Percentiles rank a stretch among this genome's conserved stretches.
Evolutionary conservation across 805 yeast species (phyloP).

Genomic region (Suhomyces kilbournensis): DNA sequence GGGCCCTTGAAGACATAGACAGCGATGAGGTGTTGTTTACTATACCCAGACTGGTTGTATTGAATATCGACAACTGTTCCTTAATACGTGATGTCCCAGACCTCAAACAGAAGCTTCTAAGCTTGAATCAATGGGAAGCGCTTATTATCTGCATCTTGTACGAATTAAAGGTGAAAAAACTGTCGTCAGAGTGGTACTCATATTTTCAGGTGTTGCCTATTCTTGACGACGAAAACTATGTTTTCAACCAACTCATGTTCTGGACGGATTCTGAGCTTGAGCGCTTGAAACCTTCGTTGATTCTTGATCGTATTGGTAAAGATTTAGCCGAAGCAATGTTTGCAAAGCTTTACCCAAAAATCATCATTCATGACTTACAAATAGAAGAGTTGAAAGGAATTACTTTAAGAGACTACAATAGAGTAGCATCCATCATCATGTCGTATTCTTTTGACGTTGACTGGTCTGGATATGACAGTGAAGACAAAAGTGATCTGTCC

Average conservation of each 20-base stretch:
- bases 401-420: conserved; percentile 59
- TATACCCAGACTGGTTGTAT: conserved; percentile 56
- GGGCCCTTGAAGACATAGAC: conserved; percentile 59
- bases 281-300: conserved; percentile 63
- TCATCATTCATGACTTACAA: conserved; percentile 34
- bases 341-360: conserved; percentile 37
- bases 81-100: conserved; percentile 33
- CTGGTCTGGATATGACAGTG: conserved; percentile 21
- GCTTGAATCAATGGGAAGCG: conserved; percentile 71
- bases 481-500: conserved; percentile 20
- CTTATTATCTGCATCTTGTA: conserved; percentile 65
- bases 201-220: conserved; percentile 74
- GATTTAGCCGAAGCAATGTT: conserved; percentile 63
- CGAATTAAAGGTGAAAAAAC: conserved; percentile 47
- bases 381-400: conserved; percentile 24
- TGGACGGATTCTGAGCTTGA: conserved; percentile 68
- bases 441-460: conserved; percentile 89
- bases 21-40: conserved; percentile 65
- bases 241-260: conserved; percentile 69
- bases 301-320: conserved; percentile 68
- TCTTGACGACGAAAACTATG: conserved; percentile 21
- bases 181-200: conserved; percentile 58
- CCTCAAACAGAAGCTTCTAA: conserved; percentile 32
- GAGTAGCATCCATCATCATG: conserved; percentile 78
- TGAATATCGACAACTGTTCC: conserved; percentile 60